Percentiles rank a stretch among this genome's conserved stretches.
Evolutionary conservation across 768 basidiomycete species (phyloP).

Genomic region (Rhizopogon sp.): DNA sequence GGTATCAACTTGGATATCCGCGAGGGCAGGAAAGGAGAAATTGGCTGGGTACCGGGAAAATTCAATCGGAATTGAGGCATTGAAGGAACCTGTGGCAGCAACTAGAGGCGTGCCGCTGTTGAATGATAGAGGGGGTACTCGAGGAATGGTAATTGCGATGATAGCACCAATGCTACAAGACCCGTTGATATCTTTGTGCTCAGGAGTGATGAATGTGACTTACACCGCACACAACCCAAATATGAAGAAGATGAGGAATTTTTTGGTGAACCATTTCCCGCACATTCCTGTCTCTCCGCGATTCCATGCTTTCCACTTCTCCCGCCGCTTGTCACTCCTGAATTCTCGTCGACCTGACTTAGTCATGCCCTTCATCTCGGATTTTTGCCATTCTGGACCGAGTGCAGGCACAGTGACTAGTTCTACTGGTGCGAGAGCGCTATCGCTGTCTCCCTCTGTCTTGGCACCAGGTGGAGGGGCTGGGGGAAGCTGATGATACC

Average conservation of each 20-base stretch:
- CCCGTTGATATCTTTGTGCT: constrained; percentile 1
- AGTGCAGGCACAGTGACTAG: constrained; percentile 90
- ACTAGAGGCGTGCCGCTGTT: constrained; percentile 52
- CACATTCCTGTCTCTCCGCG: constrained; percentile 77
- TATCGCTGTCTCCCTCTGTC: constrained; percentile 32
- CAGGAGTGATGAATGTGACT: constrained; percentile 20
- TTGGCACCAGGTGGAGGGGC: constrained; percentile 22
- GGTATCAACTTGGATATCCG: constrained; percentile 76
- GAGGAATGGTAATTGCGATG: constrained; percentile 77
- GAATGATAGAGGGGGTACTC: constrained; percentile 71
- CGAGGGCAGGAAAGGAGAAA: constrained; percentile 80
- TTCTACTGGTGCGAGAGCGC: constrained; percentile 55
- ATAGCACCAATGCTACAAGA: constrained; percentile 54
- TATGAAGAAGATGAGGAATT: constrained; percentile 61
- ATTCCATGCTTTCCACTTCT: constrained; percentile 72
- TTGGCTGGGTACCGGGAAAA: constrained; percentile 83
- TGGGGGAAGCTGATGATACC: constrained; percentile 43
- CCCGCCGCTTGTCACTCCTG: constrained; percentile 44
- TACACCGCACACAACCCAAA: constrained; percentile 57
- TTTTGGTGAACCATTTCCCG: constrained; percentile 74
- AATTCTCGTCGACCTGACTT: constrained; percentile 64
- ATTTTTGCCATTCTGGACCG: constrained; percentile 83
- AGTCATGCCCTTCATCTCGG: constrained; percentile 75
- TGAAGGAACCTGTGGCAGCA: constrained; percentile 55
- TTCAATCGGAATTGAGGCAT: constrained; percentile 45